Percentiles rank a stretch among this genome's conserved stretches.
phyloP scores from a whole-genome alignment of 23 red algal species.

The Pyropia haitanensis region DNA sequence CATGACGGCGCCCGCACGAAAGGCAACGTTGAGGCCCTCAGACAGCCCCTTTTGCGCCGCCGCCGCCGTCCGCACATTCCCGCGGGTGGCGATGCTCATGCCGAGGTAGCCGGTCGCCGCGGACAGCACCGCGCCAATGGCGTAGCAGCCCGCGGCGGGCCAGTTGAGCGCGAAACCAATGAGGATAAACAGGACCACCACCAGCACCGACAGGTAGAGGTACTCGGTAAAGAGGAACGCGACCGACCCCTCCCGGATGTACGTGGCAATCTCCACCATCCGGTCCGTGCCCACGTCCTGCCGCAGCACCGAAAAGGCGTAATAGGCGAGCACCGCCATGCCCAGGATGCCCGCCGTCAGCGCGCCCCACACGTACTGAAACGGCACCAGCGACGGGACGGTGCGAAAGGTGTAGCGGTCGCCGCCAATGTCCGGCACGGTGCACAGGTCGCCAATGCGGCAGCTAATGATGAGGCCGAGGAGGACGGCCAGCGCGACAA shows the following conservation, averaged over 20 bases:
- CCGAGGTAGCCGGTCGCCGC: conserved; percentile 37
- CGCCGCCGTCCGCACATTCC: conserved; percentile 51
- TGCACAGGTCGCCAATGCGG: neutral
- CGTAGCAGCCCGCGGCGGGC: conserved; percentile 14
- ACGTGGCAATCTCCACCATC: conserved; percentile 31
- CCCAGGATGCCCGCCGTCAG: conserved; percentile 16
- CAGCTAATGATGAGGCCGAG: neutral
- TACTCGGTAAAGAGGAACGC: conserved; percentile 21
- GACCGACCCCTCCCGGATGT: conserved; percentile 22
- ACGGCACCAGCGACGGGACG: conserved; percentile 5
- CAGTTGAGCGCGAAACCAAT: conserved; percentile 26
- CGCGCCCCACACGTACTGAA: conserved; percentile 12
- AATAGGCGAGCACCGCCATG: conserved; percentile 10
- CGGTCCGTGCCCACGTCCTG: conserved; percentile 14
- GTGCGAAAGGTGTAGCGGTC: conserved; percentile 2
- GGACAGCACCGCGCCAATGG: conserved; percentile 34
- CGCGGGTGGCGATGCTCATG: conserved; percentile 49
- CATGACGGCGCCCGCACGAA: conserved; percentile 36
- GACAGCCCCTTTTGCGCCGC: conserved; percentile 18
- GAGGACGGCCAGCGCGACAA: neutral
- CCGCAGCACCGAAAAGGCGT: conserved; percentile 20
- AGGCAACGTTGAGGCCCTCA: conserved; percentile 30
- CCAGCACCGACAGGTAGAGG: conserved; percentile 1
- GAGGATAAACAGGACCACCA: conserved; percentile 23
- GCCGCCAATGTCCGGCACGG: neutral